A percentile compares a stretch with the other conserved stretches of the same genome.
Conservation (phyloP, 2,329 filamentous ascomycete species). For the Exophiala sideris region DNA sequence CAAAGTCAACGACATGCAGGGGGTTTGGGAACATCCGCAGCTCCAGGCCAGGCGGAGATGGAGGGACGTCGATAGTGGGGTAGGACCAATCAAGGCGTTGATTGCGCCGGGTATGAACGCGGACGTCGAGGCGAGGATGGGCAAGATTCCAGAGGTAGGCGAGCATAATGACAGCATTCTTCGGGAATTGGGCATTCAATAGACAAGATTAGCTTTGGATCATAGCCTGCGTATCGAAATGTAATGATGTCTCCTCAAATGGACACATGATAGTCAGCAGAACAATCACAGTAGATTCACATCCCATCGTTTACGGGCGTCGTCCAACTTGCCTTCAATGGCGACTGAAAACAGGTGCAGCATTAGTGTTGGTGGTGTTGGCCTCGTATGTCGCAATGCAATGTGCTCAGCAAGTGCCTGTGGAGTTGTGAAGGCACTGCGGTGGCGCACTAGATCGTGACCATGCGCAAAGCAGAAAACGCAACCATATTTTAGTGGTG, state of each 20-base stretch:
- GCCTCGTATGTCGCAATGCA: conserved; percentile 13
- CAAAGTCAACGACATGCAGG: conserved; percentile 54
- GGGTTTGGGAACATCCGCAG: conserved; percentile 54
- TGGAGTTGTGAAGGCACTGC: conserved; percentile 17
- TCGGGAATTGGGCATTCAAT: conserved; percentile 37
- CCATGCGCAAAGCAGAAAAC: conserved; percentile 26
- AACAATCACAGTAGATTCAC: conserved; percentile 22
- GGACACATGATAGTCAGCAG: no score
- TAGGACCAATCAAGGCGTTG: conserved; percentile 47
- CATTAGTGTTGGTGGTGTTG: conserved; percentile 18
- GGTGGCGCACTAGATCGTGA: conserved; percentile 13
- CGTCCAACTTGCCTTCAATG: conserved; percentile 19
- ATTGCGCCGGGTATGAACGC: conserved; percentile 47
- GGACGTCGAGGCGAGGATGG: conserved; percentile 38
- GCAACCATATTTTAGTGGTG: conserved; percentile 24
- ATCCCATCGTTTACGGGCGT: conserved; percentile 23
- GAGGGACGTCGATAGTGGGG: conserved; percentile 49
- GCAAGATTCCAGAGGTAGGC: conserved; percentile 48
- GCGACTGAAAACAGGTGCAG: conserved; percentile 26
- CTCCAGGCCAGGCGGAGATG: conserved; percentile 51
- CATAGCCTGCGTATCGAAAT: no score
- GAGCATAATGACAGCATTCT: conserved; percentile 51
- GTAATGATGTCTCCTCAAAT: no score
- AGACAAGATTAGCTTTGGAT: no score
- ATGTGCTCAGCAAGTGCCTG: conserved; percentile 26